phyloP scores from a whole-genome alignment of 1,284 basidiomycete species.

The Puccinia hordei region DNA sequence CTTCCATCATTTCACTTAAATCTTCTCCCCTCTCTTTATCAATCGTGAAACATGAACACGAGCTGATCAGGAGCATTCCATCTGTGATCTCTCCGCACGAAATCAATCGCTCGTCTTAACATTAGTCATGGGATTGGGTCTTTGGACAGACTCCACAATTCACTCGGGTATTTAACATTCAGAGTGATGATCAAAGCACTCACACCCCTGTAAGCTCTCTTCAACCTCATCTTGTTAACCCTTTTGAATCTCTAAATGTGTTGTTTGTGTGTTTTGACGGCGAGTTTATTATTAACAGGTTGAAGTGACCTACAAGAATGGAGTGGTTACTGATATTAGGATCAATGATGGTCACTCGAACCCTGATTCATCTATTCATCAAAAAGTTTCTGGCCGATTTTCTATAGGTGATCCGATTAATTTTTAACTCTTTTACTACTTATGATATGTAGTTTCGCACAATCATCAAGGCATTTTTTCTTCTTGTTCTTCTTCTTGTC shows the following conservation, averaged over 20 bases:
- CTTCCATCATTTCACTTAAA: constrained; percentile 53
- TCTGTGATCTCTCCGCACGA: constrained; percentile 4
- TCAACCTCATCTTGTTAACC: background rate
- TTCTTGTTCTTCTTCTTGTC: background rate
- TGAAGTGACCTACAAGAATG: constrained; percentile 19
- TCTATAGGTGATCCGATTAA: background rate
- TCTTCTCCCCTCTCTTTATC: constrained; percentile 52
- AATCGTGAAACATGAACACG: background rate
- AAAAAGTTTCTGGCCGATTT: background rate
- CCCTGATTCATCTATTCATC: background rate
- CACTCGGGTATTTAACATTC: constrained; percentile 60
- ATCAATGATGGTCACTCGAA: background rate
- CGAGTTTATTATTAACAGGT: constrained; percentile 12
- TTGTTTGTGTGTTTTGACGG: background rate
- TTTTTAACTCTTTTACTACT: background rate
- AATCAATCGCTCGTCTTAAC: background rate
- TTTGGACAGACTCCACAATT: constrained; percentile 96
- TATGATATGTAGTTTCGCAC: no score
- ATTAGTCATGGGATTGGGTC: constrained; percentile 85
- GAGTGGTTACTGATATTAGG: background rate
- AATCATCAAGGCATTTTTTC: no score
- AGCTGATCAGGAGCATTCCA: background rate
- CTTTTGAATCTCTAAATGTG: background rate
- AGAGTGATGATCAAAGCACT: constrained; percentile 24
- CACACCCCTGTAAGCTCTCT: background rate